These are phyloP conservation scores for Inga laurina DNA, from an alignment of 306 rosid species.

Conservation along the genomic window DNA sequence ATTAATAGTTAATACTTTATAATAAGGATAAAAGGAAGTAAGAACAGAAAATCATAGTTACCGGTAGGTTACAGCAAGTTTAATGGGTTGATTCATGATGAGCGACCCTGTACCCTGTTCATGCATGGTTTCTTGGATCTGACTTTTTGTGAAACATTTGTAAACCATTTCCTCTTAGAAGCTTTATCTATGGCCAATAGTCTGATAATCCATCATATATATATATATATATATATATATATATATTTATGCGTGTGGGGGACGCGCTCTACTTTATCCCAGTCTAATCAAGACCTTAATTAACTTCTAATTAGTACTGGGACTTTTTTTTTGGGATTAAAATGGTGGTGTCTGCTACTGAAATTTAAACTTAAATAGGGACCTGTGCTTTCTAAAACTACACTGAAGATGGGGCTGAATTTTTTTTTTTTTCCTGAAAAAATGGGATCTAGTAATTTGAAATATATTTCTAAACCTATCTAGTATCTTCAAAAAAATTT, in stretches of 20 bases:
- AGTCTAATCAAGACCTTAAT: background rate
- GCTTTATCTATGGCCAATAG: slow-evolving; percentile 23
- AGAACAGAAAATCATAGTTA: too few relatives aligned
- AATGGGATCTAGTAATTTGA: too few relatives aligned
- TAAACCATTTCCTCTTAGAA: slow-evolving; percentile 12
- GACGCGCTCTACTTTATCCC: background rate
- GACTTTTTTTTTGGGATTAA: background rate
- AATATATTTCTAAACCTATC: too few relatives aligned
- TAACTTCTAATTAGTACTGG: background rate
- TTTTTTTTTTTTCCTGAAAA: too few relatives aligned
- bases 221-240: too few relatives aligned
- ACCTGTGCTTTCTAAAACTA: too few relatives aligned
- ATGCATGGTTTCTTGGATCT: slow-evolving; percentile 40
- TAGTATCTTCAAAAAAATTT: too few relatives aligned
- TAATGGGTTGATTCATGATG: background rate
- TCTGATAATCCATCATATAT: too few relatives aligned
- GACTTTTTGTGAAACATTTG: slow-evolving; percentile 34
- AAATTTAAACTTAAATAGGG: background rate
- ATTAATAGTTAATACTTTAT: too few relatives aligned
- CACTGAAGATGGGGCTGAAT: too few relatives aligned
- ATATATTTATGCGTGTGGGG: too few relatives aligned
- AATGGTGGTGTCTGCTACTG: background rate
- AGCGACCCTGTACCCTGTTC: slow-evolving; percentile 30
- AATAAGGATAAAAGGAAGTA: too few relatives aligned
- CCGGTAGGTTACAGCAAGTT: slow-evolving; percentile 4